phyloP scores from a whole-genome alignment of 768 basidiomycete species.

The Phlegmacium glaucopus region DNA sequence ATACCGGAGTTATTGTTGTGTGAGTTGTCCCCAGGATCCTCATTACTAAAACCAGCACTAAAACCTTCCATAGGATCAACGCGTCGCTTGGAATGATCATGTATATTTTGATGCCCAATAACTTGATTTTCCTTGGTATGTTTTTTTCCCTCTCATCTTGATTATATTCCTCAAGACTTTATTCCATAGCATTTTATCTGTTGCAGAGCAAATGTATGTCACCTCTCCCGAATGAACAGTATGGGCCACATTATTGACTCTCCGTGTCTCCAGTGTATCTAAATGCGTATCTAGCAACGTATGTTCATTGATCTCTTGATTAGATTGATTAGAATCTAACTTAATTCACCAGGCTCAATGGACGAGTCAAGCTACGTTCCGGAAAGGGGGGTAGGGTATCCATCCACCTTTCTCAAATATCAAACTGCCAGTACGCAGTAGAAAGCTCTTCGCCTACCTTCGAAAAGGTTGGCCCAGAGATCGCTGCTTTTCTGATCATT shows the following conservation, averaged over 20 bases:
- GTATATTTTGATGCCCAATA: slow-evolving; percentile 50
- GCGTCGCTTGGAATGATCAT: slow-evolving; percentile 42
- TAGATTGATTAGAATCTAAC: background rate
- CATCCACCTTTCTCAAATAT: slow-evolving; percentile 40
- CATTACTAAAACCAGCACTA: background rate
- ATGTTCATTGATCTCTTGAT: slow-evolving; percentile 4
- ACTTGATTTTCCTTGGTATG: slow-evolving; percentile 49
- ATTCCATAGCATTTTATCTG: slow-evolving; percentile 40
- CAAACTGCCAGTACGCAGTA: slow-evolving; percentile 15
- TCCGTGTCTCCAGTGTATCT: slow-evolving; percentile 41
- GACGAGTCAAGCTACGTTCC: slow-evolving; percentile 37
- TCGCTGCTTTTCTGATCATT: too few species aligned
- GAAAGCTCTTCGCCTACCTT: slow-evolving; percentile 6
- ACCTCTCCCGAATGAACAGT: too few species aligned
- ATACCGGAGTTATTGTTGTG: slow-evolving; percentile 47
- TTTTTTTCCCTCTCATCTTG: background rate
- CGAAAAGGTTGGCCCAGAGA: slow-evolving; percentile 24
- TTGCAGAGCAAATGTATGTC: slow-evolving; percentile 50
- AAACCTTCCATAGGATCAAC: slow-evolving; percentile 34
- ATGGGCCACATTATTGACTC: background rate
- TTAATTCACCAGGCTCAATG: slow-evolving; percentile 44
- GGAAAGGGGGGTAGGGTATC: slow-evolving; percentile 33
- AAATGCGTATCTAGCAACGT: slow-evolving; percentile 53
- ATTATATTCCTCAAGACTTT: background rate
- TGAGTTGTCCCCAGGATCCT: slow-evolving; percentile 28